Evolutionary conservation across 768 basidiomycete species (phyloP).

Genomic region (Strobilomyces dryophilus): DNA sequence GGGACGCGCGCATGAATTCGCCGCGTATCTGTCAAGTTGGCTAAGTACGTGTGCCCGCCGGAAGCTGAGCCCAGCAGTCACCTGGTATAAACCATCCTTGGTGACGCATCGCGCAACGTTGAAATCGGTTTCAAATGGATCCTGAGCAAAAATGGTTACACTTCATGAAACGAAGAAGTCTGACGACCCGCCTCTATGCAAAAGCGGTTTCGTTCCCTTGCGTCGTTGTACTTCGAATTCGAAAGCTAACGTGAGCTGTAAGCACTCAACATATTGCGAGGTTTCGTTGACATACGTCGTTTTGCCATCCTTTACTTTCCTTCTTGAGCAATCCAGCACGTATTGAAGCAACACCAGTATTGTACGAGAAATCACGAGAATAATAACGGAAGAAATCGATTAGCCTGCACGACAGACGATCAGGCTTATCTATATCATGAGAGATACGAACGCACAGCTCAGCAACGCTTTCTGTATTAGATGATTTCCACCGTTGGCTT

Average conservation of each 20-base stretch:
- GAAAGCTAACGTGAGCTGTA: constrained; percentile 38
- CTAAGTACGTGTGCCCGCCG: background rate
- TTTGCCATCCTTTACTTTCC: constrained; percentile 91
- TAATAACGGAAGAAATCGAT: constrained; percentile 98
- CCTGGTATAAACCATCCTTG: constrained; percentile 92
- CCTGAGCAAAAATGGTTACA: constrained; percentile 42
- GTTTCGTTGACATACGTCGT: constrained; percentile 58
- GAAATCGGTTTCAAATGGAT: constrained; percentile 95
- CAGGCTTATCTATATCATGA: background rate
- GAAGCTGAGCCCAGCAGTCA: constrained; percentile 26
- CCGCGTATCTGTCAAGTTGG: constrained; percentile 76
- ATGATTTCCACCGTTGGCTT: constrained; percentile 89
- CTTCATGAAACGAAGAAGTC: background rate
- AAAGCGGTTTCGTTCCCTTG: constrained; percentile 87
- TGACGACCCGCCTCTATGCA: constrained; percentile 78
- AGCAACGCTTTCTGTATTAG: constrained; percentile 88
- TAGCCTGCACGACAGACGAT: constrained; percentile 48
- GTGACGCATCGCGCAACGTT: constrained; percentile 97
- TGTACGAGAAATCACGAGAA: constrained; percentile 89
- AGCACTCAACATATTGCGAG: background rate
- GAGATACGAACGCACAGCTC: constrained; percentile 62
- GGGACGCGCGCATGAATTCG: constrained; percentile 94
- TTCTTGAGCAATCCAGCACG: constrained; percentile 86
- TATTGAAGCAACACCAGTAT: constrained; percentile 88
- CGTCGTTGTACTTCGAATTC: constrained; percentile 54